Percentiles rank a stretch among this genome's conserved stretches.
Evolutionary conservation across 1,139 yeast species (phyloP).

Genomic region (Blastobotrys arbuscula): DNA sequence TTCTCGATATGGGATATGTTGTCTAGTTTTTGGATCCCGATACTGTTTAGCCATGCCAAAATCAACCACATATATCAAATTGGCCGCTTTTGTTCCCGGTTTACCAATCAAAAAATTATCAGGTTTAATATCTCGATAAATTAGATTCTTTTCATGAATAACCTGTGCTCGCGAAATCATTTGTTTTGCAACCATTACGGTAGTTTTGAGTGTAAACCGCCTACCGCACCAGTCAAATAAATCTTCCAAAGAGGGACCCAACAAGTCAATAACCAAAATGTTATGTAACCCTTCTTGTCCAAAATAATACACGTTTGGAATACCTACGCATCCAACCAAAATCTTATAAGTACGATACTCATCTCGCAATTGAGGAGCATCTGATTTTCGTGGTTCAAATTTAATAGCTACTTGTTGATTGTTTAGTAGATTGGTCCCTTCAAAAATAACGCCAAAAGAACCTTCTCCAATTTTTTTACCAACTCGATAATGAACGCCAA

Average conservation of each 20-base stretch:
- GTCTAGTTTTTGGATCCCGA: constrained; percentile 90
- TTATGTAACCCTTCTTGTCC: constrained; percentile 98
- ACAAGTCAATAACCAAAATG: constrained; percentile 82
- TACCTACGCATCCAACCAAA: constrained; percentile 74
- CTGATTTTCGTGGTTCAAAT: constrained; percentile 89
- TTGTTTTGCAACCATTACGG: constrained; percentile 84
- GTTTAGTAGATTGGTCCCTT: constrained; percentile 83
- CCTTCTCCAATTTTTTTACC: constrained; percentile 98
- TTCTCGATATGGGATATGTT: constrained; percentile 94
- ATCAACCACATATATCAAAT: constrained; percentile 50
- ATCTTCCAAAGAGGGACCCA: constrained; percentile 95
- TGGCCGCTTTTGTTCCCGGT: constrained; percentile 46
- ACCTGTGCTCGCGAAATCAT: constrained; percentile 84
- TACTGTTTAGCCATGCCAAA: constrained; percentile 99
- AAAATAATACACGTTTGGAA: constrained; percentile 92
- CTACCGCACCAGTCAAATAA: constrained; percentile 98
- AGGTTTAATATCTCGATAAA: constrained; percentile 93
- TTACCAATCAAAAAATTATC: constrained; percentile 87
- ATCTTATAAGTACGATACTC: constrained; percentile 91
- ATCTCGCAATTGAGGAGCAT: constrained; percentile 94
- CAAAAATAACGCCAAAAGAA: constrained; percentile 94
- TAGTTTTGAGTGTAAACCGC: constrained; percentile 78
- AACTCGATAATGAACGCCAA: constrained; percentile 81
- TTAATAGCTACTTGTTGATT: constrained; percentile 70
- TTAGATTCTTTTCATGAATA: constrained; percentile 83